Evolutionary conservation across 345 rosid species (phyloP), one percentile per base, ranked within the genome.

Genomic region (Fremontodendron californicum): DNA sequence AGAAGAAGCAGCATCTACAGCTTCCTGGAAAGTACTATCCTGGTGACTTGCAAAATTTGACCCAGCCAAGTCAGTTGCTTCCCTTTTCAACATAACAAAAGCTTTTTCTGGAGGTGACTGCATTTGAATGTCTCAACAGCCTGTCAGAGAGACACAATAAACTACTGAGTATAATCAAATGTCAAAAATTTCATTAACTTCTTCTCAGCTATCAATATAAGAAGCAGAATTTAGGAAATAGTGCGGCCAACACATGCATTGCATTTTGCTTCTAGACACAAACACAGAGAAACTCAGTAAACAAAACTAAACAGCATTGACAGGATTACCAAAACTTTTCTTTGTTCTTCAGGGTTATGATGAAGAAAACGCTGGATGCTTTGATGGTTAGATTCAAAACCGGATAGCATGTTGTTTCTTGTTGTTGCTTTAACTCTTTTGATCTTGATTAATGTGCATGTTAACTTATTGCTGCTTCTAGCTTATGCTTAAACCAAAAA

Each of bases 101-200:
- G 84, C 77, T 68, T 85, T 85, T 51, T 75, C 82, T 27, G 85
- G 60, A 67, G 61, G 74, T 15, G 87, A 73, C 82, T 76, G 86
- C 88, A 86, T 90, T 89, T 82, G 81, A 81, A 77, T 79, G 64
- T 75, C 45, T 75, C 19, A 19, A 33, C 46, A 29, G 33, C 71
- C 71, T 42, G 42, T 49, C 5, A 19, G 33, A 62, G 12, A 2
- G 31, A 33, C 45, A 75, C 0, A 45, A 62, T 40, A 58, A 18
- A 58, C 4, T 42, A 55, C 11, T 55, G n/a, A 40, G 52, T 6
- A 54, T 31, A 71, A 31, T 8, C 75, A 71, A 71, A 71, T 71
- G 11, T 45, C 18, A 33, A 33, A 57, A 63, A 19, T 33, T 19
- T 25, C 27, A 73, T 35, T n/a, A 73, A 54, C 25, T 31, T 29